phyloP scores from a whole-genome alignment of 768 basidiomycete species.

The Lepiota subincarnata region DNA sequence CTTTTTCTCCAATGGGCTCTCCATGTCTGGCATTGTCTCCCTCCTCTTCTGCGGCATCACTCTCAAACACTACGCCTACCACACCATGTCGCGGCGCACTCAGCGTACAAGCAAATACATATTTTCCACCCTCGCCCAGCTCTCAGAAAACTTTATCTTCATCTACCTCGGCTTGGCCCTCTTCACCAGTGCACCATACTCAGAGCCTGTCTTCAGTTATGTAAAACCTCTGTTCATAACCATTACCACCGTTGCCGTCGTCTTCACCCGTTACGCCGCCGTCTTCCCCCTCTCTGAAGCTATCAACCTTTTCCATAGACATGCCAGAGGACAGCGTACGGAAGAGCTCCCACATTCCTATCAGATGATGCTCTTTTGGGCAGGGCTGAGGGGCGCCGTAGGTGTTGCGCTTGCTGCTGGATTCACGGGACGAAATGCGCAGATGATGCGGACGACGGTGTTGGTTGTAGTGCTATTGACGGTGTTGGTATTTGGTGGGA shows the following conservation, averaged over 20 bases:
- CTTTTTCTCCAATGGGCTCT: constrained; percentile 96
- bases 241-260: constrained; percentile 86
- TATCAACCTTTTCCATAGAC: constrained; percentile 89
- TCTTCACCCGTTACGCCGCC: constrained; percentile 92
- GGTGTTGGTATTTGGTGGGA: constrained; percentile 92
- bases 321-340: constrained; percentile 77
- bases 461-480: constrained; percentile 95
- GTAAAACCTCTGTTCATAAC: constrained; percentile 95
- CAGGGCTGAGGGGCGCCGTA: constrained; percentile 92
- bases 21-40: constrained; percentile 96
- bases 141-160: constrained; percentile 99
- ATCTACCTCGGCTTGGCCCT: constrained; percentile 96
- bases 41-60: constrained; percentile 98
- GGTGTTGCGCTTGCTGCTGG: constrained; percentile 97
- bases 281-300: constrained; percentile 93
- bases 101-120: constrained; percentile 95
- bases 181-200: constrained; percentile 84
- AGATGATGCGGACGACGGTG: constrained; percentile 88
- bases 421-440: constrained; percentile 90
- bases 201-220: constrained; percentile 74
- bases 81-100: constrained; percentile 95
- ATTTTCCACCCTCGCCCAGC: constrained; percentile 88
- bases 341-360: constrained; percentile 97
- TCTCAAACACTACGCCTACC: constrained; percentile 99
- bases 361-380: constrained; percentile 99